Evolutionary conservation across 1,139 yeast genomes (phyloP).

Genomic region (Taphrina communis): DNA sequence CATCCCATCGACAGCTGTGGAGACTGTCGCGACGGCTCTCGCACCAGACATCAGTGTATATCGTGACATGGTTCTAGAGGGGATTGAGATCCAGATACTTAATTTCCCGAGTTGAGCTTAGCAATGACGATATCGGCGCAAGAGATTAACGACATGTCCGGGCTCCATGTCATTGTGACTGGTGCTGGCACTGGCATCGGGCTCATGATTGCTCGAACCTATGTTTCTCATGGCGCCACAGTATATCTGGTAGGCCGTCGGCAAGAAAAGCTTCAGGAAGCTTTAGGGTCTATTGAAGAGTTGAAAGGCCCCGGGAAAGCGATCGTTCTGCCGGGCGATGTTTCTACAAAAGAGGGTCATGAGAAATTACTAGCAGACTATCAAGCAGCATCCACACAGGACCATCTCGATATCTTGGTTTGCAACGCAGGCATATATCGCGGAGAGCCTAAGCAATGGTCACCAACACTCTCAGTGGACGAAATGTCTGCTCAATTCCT

Average conservation of each 20-base stretch:
- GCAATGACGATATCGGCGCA: slow-evolving; percentile 23
- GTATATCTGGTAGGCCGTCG: slow-evolving; percentile 47
- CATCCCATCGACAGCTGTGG: no score
- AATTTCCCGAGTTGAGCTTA: no score
- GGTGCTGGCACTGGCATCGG: slow-evolving; percentile 48
- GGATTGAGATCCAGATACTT: no score
- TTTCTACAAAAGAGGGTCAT: slow-evolving; percentile 45
- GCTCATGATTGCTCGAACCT: slow-evolving; percentile 46
- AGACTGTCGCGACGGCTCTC: no score
- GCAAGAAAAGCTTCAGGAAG: slow-evolving; percentile 43
- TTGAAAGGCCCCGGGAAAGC: slow-evolving; percentile 23
- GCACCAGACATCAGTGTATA: no score
- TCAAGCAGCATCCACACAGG: slow-evolving; percentile 43
- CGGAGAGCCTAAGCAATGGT: slow-evolving; percentile 39
- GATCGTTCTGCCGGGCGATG: slow-evolving; percentile 45
- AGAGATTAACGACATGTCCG: slow-evolving; percentile 44
- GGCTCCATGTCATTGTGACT: slow-evolving; percentile 45
- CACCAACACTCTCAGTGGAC: slow-evolving; percentile 39
- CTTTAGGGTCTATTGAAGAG: slow-evolving; percentile 8
- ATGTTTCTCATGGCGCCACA: slow-evolving; percentile 47
- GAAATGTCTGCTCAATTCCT: slow-evolving; percentile 43
- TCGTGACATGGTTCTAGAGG: no score
- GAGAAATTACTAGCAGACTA: slow-evolving; percentile 40
- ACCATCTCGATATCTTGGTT: slow-evolving; percentile 45
- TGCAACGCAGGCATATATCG: slow-evolving; percentile 45